Evolutionary conservation across 371 early-diverging fungal genomes (phyloP).

Genomic region (Mucor piriformis): DNA sequence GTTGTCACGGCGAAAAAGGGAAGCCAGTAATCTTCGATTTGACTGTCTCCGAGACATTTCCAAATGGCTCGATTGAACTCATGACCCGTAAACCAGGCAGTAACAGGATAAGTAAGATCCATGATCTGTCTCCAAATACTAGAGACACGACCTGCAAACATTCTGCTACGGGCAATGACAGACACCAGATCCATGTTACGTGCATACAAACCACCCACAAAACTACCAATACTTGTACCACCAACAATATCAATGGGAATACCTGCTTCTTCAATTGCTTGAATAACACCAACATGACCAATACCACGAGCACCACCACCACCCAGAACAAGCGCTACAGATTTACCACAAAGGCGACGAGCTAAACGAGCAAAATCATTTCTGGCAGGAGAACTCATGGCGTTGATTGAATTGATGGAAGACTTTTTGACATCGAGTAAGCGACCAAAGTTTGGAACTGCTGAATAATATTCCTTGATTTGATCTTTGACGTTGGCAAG

Average conservation of each 20-base stretch:
- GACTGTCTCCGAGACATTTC: slow-evolving; percentile 91
- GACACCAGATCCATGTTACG: slow-evolving; percentile 86
- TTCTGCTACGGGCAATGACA: slow-evolving; percentile 85
- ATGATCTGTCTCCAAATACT: slow-evolving; percentile 89
- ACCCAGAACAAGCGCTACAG: slow-evolving; percentile 98
- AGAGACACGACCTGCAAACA: slow-evolving; percentile 82
- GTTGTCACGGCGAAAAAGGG: slow-evolving; percentile 97
- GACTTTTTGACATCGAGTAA: slow-evolving; percentile 40
- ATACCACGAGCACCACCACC: slow-evolving; percentile 99
- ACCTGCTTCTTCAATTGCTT: slow-evolving; percentile 97
- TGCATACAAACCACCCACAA: slow-evolving; percentile 97
- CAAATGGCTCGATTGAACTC: slow-evolving; percentile 96
- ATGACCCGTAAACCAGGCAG: slow-evolving; percentile 91
- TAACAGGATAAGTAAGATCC: slow-evolving; percentile 97
- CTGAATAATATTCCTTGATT: slow-evolving; percentile 69
- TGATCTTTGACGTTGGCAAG: slow-evolving; percentile 70
- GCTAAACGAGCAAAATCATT: slow-evolving; percentile 89
- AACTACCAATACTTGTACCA: slow-evolving; percentile 98
- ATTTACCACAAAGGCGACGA: slow-evolving; percentile 90
- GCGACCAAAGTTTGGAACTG: slow-evolving; percentile 35
- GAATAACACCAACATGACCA: slow-evolving; percentile 95
- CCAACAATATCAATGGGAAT: slow-evolving; percentile 99
- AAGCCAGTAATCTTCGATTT: slow-evolving; percentile 98
- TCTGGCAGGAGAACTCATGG: slow-evolving; percentile 33
- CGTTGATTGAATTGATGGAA: slow-evolving; percentile 17